Evolutionary conservation across 495 filamentous ascomycete genomes (phyloP).

Genomic region (Neurospora africana): DNA sequence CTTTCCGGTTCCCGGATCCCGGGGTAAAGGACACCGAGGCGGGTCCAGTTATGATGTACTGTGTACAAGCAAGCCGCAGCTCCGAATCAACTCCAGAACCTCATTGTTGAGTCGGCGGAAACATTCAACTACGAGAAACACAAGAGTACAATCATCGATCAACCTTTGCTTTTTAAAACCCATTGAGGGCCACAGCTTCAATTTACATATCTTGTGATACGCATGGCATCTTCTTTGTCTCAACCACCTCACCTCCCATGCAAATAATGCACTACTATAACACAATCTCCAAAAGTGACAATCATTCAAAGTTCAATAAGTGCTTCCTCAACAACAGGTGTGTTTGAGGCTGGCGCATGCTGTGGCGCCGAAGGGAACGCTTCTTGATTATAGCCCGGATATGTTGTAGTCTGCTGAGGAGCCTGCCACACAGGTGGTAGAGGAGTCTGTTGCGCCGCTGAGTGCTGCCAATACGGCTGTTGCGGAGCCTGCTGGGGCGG

Average conservation of each 20-base stretch:
- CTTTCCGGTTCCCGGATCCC: not conserved
- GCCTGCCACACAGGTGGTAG: slow-evolving; percentile 37
- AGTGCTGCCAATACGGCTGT: slow-evolving; percentile 34
- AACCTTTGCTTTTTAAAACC: not conserved
- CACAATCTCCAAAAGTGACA: slow-evolving; percentile 19
- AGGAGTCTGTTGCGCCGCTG: slow-evolving; percentile 24
- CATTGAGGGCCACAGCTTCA: not conserved
- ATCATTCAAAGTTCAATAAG: slow-evolving; percentile 66
- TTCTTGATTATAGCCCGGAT: slow-evolving; percentile 51
- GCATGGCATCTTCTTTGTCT: not conserved
- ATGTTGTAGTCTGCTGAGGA: slow-evolving; percentile 27
- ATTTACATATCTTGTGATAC: not conserved
- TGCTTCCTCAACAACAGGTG: slow-evolving; percentile 70
- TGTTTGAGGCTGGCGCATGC: slow-evolving; percentile 42
- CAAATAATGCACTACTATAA: slow-evolving; percentile 31
- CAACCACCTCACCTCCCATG: not conserved
- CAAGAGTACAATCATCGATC: not conserved
- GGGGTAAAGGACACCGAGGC: not conserved
- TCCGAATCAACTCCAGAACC: not conserved
- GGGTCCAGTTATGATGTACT: not conserved
- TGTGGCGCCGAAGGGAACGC: slow-evolving; percentile 54
- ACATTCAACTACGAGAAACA: not conserved
- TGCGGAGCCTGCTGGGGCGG: slow-evolving; percentile 15
- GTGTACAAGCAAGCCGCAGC: not conserved
- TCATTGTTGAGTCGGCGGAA: not conserved